Evolutionary conservation across 306 rosid species (phyloP).

Genomic region (Ziziphus jujuba): DNA sequence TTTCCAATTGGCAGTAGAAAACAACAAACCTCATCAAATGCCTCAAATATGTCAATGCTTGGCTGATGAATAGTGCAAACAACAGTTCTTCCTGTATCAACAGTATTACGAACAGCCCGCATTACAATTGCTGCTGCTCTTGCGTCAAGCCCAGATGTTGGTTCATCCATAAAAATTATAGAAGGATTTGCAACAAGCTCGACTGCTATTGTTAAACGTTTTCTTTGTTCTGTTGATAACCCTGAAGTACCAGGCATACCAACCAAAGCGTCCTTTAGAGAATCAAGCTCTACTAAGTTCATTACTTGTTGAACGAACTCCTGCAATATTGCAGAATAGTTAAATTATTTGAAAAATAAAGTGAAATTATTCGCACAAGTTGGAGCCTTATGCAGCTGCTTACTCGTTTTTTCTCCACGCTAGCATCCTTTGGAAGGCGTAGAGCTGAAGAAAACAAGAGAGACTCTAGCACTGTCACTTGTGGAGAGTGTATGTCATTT

Average conservation of each 20-base stretch:
- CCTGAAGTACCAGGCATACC: slow-evolving; percentile 88
- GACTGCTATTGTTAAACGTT: slow-evolving; percentile 85
- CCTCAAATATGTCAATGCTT: slow-evolving; percentile 87
- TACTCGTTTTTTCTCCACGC: slow-evolving; percentile 53
- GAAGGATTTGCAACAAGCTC: slow-evolving; percentile 97
- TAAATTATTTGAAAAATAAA: slow-evolving; percentile 11
- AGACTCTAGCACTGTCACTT: slow-evolving; percentile 84
- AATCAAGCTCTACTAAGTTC: slow-evolving; percentile 81
- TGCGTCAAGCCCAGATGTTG: slow-evolving; percentile 94
- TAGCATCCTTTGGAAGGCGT: slow-evolving; percentile 82
- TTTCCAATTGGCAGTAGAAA: slow-evolving; percentile 1
- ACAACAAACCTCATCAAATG: slow-evolving; percentile 76
- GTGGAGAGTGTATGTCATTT: slow-evolving; percentile 95
- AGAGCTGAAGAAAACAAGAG: slow-evolving; percentile 79
- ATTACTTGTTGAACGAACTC: slow-evolving; percentile 88
- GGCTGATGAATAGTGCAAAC: slow-evolving; percentile 96
- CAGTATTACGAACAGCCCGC: slow-evolving; percentile 88
- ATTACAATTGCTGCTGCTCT: slow-evolving; percentile 93
- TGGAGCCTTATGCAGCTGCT: slow-evolving; percentile 22
- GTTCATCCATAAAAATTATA: slow-evolving; percentile 92
- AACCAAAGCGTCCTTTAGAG: slow-evolving; percentile 69
- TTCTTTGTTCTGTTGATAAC: slow-evolving; percentile 89
- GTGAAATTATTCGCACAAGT: not conserved
- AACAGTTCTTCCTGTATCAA: slow-evolving; percentile 91
- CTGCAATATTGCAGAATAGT: slow-evolving; percentile 43